These are phyloP conservation scores for peach (Prunus persica) DNA, from an alignment of 306 rosid genomes.

Conservation along the genomic window Prunus_persica_NCBIv2 NC_034009.1:5489001-5489500, in stretches of 20 bases:
- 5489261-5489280: no score
- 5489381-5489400: neutral
- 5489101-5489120: neutral
- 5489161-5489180: no score
- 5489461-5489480: neutral
- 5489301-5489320: neutral
- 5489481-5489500: neutral
- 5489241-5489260: no score
- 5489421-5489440: neutral
- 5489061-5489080: neutral
- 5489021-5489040: neutral
- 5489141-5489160: no score
- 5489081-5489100: neutral
- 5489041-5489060: neutral
- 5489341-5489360: neutral
- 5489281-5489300: neutral
- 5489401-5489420: neutral
- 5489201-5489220: neutral
- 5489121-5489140: no score
- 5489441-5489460: neutral
- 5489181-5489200: no score
- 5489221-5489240: neutral
- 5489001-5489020: neutral
- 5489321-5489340: neutral
- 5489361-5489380: no score